Base-by-base conservation (phyloP, 495 filamentous ascomycete genomes). In the Antarctomyces pellizariae region DNA sequence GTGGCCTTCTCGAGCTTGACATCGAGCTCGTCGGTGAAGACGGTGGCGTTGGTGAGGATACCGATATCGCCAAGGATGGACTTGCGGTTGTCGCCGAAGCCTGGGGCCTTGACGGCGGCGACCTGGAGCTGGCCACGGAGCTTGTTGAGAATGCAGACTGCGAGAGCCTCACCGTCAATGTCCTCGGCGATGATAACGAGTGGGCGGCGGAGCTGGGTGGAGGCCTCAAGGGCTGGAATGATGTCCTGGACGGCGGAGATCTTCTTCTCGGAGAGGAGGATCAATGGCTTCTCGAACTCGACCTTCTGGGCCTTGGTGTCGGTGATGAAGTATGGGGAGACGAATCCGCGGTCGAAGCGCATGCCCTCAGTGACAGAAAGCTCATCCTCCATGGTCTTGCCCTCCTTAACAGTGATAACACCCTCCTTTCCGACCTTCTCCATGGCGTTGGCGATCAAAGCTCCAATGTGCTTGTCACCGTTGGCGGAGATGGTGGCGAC, bases 11-110 rank as follows among this genome's bases (percentile, higher is more conserved):
- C 86, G 22, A 95, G 75, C 66, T 97, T 97, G 50, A 93, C 66
- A 42, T 93, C 89, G 31, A 95, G 74, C 66, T 97, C 86, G 42
- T 92, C 83, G 29, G 71, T 84, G 66, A 97, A 97, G 54, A 97
- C 86, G 31, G 71, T 89, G 48, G 71, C 80, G 58, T 92, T 90
- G 54, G 89, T 95, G 36, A 97, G 69, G 36, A 93, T 71, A 40
- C 67, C 86, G 38, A 97, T 56, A 52, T 97, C 86, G 46, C 84
- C 86, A 22, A 97, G 79, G 52, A 97, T 86, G 44, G 79, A 91
- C 67, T 97, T 97, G 59, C 89, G 75, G 74, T 97, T 97, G 64
- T 97, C 89, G 53, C 86, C 86, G 56, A 97, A 97, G 49, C 86
- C 86, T 34, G 86, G 86, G 31, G 86, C 86, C 72, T 97, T 97